Percentiles rank a stretch among this genome's conserved stretches.
Conservation (phyloP, 2,329 filamentous ascomycete genomes). For the Xylaria sp. region DNA sequence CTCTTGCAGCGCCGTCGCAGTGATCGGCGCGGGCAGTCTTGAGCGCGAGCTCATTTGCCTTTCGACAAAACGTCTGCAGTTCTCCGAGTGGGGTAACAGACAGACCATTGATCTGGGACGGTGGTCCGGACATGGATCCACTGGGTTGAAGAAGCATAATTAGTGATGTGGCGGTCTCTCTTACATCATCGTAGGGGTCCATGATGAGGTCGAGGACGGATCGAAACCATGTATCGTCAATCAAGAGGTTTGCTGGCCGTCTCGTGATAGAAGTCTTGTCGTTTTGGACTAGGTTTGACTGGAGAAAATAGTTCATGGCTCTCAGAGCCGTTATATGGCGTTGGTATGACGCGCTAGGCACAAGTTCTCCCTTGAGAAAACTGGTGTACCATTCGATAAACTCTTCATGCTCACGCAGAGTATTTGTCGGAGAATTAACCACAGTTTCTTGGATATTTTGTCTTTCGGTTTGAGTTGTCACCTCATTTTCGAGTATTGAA, state of each 20-base stretch:
- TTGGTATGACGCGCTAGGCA: conserved; percentile 87
- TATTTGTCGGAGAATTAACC: conserved; percentile 46
- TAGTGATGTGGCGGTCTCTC: conserved; percentile 65
- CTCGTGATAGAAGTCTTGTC: conserved; percentile 60
- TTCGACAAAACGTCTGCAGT: conserved; percentile 59
- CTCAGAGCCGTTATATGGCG: conserved; percentile 85
- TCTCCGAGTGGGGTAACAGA: conserved; percentile 45
- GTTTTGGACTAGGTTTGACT: conserved; percentile 53
- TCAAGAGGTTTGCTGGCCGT: conserved; percentile 52
- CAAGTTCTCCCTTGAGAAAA: conserved; percentile 79
- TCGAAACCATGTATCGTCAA: conserved; percentile 65
- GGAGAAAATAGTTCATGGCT: conserved; percentile 72
- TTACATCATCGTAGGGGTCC: conserved; percentile 93
- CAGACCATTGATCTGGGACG: conserved; percentile 20
- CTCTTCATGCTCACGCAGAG: conserved; percentile 61
- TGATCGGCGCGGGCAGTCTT: conserved; percentile 87
- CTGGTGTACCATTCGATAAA: conserved; percentile 80
- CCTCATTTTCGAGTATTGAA: background rate
- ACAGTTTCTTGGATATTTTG: conserved; percentile 27
- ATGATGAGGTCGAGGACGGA: conserved; percentile 81
- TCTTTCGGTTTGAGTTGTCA: background rate
- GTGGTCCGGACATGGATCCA: conserved; percentile 44
- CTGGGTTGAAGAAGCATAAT: conserved; percentile 60
- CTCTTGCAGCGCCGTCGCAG: conserved; percentile 86
- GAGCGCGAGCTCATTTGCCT: conserved; percentile 68